Evolutionary conservation across 768 basidiomycete species (phyloP).

Genomic region (Favolaschia claudopus): DNA sequence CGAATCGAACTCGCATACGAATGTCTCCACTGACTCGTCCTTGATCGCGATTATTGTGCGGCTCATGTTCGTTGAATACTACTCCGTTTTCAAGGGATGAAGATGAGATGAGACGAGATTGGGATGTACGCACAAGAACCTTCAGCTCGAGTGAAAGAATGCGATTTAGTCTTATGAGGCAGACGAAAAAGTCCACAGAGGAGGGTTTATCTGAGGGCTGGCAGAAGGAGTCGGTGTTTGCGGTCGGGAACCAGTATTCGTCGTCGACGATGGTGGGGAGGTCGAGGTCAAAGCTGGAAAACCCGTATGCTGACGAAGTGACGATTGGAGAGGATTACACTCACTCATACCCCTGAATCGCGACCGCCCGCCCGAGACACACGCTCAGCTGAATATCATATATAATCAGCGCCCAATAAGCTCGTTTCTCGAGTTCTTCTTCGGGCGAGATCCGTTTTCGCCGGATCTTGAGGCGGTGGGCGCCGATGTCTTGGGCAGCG

Average conservation of each 20-base stretch:
- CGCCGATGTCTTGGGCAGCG: no score
- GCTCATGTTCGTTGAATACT: slow-evolving; percentile 1
- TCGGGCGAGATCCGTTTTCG: no score
- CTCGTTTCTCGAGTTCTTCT: no score
- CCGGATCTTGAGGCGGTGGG: no score
- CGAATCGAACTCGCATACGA: slow-evolving; percentile 34
- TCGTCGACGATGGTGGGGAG: slow-evolving; percentile 63
- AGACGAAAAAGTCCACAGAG: slow-evolving; percentile 1
- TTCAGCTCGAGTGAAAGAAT: slow-evolving; percentile 11
- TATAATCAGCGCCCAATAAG: no score
- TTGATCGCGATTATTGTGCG: slow-evolving; percentile 37
- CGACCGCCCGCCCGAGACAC: no score
- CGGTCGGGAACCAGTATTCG: slow-evolving; percentile 73
- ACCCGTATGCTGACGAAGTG: no score
- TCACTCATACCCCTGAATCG: no score
- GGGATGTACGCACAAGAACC: not conserved
- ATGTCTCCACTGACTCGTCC: slow-evolving; percentile 5
- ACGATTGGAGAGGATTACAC: no score
- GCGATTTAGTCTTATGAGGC: slow-evolving; percentile 6
- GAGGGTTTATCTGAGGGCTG: slow-evolving; percentile 19
- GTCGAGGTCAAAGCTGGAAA: slow-evolving; percentile 55
- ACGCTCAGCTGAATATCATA: no score
- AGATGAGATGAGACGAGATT: not conserved
- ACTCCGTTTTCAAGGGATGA: slow-evolving; percentile 10
- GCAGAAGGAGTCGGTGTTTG: slow-evolving; percentile 15